These are phyloP conservation scores for Meyerozyma athensensis DNA, from an alignment of 1,139 yeast genomes.

Conservation along the genomic window DNA sequence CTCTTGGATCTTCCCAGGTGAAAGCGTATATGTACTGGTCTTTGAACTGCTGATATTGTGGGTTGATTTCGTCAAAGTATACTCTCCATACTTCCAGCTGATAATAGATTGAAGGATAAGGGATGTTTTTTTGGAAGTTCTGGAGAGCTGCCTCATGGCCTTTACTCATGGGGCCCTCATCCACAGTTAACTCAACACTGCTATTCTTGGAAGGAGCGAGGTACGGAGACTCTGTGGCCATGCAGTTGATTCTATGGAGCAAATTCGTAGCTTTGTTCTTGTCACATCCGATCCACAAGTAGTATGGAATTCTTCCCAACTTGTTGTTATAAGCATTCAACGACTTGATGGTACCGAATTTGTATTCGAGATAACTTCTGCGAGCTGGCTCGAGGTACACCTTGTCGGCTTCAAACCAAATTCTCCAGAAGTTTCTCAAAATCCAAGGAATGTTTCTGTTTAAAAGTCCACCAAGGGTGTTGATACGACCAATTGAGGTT, in stretches of 20 bases:
- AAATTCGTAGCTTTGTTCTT: constrained; percentile 57
- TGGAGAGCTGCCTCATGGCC: constrained; percentile 73
- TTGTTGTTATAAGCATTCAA: constrained; percentile 58
- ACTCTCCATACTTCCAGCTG: constrained; percentile 76
- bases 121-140: constrained; percentile 61
- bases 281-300: constrained; percentile 79
- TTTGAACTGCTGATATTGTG: constrained; percentile 65
- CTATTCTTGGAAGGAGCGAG: constrained; percentile 51
- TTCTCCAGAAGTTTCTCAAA: constrained; percentile 75
- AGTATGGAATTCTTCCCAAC: constrained; percentile 74
- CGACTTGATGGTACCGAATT: constrained; percentile 74
- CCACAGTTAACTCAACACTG: constrained; percentile 15
- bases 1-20: constrained; percentile 89
- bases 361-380: constrained; percentile 77
- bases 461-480: constrained; percentile 69
- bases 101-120: constrained; percentile 75
- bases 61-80: constrained; percentile 67
- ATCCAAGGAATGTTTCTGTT: constrained; percentile 75
- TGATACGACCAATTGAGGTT: constrained; percentile 63
- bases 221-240: constrained; percentile 79
- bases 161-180: constrained; percentile 46
- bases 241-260: constrained; percentile 60
- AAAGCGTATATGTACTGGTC: constrained; percentile 80
- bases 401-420: constrained; percentile 84
- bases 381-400: constrained; percentile 77